Percentiles rank a stretch among this genome's conserved stretches.
phyloP scores from a whole-genome alignment of 768 basidiomycete species.

The Coprinellus micaceus region DNA sequence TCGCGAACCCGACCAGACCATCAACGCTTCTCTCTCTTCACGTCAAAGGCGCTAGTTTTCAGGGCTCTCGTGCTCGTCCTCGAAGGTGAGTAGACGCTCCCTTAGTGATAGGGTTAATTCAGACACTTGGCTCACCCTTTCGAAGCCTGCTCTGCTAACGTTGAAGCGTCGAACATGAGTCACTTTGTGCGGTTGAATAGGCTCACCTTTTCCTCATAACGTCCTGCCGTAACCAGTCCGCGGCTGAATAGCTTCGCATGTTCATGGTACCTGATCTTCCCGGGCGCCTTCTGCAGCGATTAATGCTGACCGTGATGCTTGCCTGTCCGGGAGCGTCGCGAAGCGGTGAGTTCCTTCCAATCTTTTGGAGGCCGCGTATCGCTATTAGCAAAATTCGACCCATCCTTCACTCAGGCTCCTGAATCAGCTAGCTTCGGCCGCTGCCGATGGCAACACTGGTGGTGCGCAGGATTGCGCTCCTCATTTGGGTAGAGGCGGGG shows the following conservation, averaged over 20 bases:
- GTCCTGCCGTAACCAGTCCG: slow-evolving; percentile 6
- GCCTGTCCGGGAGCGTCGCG: background rate
- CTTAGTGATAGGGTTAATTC: background rate
- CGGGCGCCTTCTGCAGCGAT: background rate
- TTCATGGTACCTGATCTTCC: slow-evolving; percentile 5
- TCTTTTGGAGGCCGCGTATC: background rate
- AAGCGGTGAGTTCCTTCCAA: background rate
- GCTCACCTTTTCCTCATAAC: background rate
- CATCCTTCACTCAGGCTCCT: no score
- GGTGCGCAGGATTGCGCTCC: no score
- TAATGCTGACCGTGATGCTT: background rate
- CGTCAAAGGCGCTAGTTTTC: slow-evolving; percentile 3
- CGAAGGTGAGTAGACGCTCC: no score
- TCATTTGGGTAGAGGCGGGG: background rate
- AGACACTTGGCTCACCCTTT: background rate
- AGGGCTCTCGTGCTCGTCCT: background rate
- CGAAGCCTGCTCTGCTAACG: background rate
- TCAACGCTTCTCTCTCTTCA: background rate
- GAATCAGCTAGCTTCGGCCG: no score
- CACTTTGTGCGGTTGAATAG: background rate
- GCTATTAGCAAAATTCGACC: background rate
- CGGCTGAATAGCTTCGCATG: slow-evolving; percentile 3
- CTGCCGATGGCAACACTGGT: no score
- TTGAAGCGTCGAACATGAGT: background rate
- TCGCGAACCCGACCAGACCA: background rate